Evolutionary conservation across 257 asterid genomes (phyloP), one percentile per base, ranked within the genome.

Genomic region (Lantana camara): DNA sequence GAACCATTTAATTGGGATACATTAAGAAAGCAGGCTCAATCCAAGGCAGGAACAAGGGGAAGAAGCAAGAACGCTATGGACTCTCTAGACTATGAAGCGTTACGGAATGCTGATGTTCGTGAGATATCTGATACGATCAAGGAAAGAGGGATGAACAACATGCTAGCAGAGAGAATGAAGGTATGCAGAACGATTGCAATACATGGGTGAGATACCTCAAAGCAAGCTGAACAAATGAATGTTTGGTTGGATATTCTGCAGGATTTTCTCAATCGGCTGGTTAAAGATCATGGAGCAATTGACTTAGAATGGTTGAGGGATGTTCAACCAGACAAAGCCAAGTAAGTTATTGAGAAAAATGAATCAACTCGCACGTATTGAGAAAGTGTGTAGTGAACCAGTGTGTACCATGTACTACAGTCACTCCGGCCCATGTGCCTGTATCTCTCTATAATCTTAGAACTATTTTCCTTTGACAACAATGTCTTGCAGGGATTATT

Each of bases 291-390:
- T 52, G 95, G 81, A 61, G 76, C 80, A 72, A 69, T 79, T 15
- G 96, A 89, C 80, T 84, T 89, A 19, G 96, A 89, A 84, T 89
- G 96, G 96, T 73, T 89, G 66, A 78, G 93, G 76, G 86, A 84
- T 71, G 93, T 81, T 70, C 82, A 82, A 47, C 83, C 87, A 60
- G 93, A 89, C 71, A 80, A 74, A 76, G 88, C 75, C 55, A 89
- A 86, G 96, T 89, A 77, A 82, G 90, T 63, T 50, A 30, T 19
- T 46, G 32, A 12, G 30, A 58, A 44, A 60, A 66, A 41, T 46
- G 65, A 32, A 66, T 57, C 50, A 2, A 27, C 32, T 21, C 37
- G 34, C 61, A 24, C 40, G 6, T 35, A 35, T 35, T 35, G 40
- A 27, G n/a, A n/a, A n/a, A n/a, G n/a, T n/a, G n/a, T n/a, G n/a